Base-by-base conservation (phyloP, 345 rosid genomes). In the Eucalyptus cloeziana region DNA sequence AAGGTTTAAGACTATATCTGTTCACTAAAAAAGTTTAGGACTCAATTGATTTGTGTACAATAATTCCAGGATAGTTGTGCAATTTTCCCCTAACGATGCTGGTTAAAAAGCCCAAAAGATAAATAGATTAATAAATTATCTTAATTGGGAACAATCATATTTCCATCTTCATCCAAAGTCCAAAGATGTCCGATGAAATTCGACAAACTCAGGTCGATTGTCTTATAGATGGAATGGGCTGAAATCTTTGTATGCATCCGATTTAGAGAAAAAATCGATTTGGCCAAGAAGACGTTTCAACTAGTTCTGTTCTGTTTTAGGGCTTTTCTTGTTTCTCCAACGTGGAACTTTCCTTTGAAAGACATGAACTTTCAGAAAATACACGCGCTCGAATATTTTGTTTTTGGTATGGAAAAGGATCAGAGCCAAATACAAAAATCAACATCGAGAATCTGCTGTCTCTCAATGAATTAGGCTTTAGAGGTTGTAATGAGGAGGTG, bases 361-460 rank as follows among this genome's bases (percentile, higher is more conserved):
- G n/a, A 58, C 31, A 27, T 10, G 30, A 24, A 10, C 2, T 22
- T 56, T 56, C 0, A 56, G 30, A 56, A 56, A 9, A 24, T 56
- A 24, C 62, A 2, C 30, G 6, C 6, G 9, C 62, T 0, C 13
- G 0, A 10, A 24, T 24, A 22, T 56, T 56, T 56, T 56, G 5
- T 24, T 56, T 56, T 56, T 24, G 62, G 30, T 2, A 56, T 1
- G 62, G 30, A 56, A 56, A 56, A 56, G 27, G 62, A 56, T 56
- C 4, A 56, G 27, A 22, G 62, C 1, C 30, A 56, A 22, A 56
- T 56, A 56, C 13, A 24, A 25, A 25, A 56, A 56, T 56, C 62
- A 60, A 25, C 67, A 6, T 60, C 0, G 4, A 60, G 16, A 60
- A 12, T 27, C 15, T 60, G 0, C 1, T 1, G 0, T 27, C 67